Evolutionary conservation across 306 rosid species (phyloP), one percentile per base, ranked within the genome.

Genomic region (Vicia faba): DNA sequence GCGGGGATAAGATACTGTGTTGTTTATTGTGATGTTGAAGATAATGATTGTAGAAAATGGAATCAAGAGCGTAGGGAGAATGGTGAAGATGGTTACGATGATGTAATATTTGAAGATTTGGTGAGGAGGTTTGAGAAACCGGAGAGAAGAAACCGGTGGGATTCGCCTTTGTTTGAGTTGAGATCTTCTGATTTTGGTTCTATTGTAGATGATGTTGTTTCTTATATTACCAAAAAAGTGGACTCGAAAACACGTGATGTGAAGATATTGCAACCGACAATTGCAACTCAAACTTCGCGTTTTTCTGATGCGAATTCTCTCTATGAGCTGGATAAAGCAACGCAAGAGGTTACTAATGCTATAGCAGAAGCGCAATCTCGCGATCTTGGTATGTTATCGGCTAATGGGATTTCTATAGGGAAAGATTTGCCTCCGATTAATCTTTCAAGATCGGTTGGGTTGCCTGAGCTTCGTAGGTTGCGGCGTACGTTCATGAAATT

Each of bases 71-170:
- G 97, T 3, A 81, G 86, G 55, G 96, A 80, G 67, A 85, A 78
- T 62, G 96, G 81, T 8, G 95, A 83, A 74, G 80, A 68, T 46
- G 64, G 66, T 28, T 93, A 93, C 55, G 70, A 84, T 55, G 95
- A 85, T 76, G 64, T 73, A 13, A 86, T 93, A 25, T 88, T 93
- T 66, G 96, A 88, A 26, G 97, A 93, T 82, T 81, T 89, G 85
- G 71, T 78, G 1, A 79, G 96, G 65, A 84, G 99, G 81, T 88
- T 93, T 44, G 99, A 93, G 87, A 85, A 69, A 72, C 99, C 96
- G 0, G 92, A 89, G 23, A 75, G 91, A 40, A 90, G 87, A 74
- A 93, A 93, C 76, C 71, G 99, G 49, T 93, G 99, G 99, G 99
- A 93, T 79, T 88, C 96, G 3, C 96, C 96, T 28, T 56, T 93